phyloP scores from a whole-genome alignment of 1,284 basidiomycete genomes.

The Fomitopsis palustris region DNA sequence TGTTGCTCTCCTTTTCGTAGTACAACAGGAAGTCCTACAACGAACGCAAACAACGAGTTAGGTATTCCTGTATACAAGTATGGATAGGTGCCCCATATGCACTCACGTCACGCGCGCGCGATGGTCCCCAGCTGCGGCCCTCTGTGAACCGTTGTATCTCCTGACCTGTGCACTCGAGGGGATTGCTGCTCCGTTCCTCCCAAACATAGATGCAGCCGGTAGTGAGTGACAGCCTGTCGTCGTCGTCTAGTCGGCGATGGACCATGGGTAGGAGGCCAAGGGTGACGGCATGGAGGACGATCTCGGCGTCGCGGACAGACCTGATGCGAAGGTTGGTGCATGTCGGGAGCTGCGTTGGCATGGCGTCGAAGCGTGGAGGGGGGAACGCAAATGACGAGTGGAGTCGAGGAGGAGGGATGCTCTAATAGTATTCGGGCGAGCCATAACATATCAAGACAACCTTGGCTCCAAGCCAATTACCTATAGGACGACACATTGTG shows the following conservation, averaged over 20 bases:
- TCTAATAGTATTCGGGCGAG: neutral
- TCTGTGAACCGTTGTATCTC: conserved; percentile 45
- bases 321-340: conserved; percentile 38
- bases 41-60: conserved; percentile 1
- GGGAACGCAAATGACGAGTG: neutral
- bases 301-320: conserved; percentile 37
- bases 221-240: conserved; percentile 37
- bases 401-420: neutral
- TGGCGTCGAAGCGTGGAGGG: conserved; percentile 22
- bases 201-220: conserved; percentile 45
- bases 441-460: neutral
- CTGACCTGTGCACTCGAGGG: conserved; percentile 35
- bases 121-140: conserved; percentile 30
- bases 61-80: neutral
- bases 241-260: conserved; percentile 39
- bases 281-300: conserved; percentile 40
- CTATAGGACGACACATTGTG: conserved; percentile 6
- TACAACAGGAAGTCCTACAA: conserved; percentile 37
- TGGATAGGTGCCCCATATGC: conserved; percentile 4
- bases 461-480: conserved; percentile 1
- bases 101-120: conserved; percentile 35
- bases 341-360: conserved; percentile 36
- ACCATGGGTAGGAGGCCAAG: conserved; percentile 37
- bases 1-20: conserved; percentile 33
- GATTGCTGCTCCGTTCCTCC: conserved; percentile 39